These are phyloP conservation scores for Phytophthora citricola DNA, from an alignment of 352 stramenopile genomes.

Conservation along the genomic window DNA sequence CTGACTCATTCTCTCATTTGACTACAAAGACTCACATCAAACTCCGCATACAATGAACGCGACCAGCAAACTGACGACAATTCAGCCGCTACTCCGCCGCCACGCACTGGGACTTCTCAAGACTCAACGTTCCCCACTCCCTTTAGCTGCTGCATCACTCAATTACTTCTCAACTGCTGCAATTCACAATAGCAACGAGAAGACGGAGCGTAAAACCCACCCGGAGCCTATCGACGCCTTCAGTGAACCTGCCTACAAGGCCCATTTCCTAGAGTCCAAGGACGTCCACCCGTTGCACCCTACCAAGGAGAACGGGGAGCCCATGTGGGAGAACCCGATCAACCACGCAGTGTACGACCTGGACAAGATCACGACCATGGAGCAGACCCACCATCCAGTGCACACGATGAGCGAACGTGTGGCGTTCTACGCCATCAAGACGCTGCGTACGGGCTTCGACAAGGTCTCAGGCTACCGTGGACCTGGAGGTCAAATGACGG, in stretches of 20 bases:
- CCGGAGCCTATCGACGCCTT: constrained; percentile 19
- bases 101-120: constrained; percentile 12
- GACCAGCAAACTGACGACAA: constrained; percentile 14
- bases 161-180: constrained; percentile 25
- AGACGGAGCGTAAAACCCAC: neutral
- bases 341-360: constrained; percentile 46
- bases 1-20: constrained; percentile 16
- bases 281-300: constrained; percentile 21
- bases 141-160: neutral
- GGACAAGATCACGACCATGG: constrained; percentile 33
- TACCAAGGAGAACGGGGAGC: constrained; percentile 5
- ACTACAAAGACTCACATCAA: neutral
- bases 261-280: constrained; percentile 39
- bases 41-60: neutral
- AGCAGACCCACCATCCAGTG: constrained; percentile 43
- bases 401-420: constrained; percentile 34
- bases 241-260: constrained; percentile 30
- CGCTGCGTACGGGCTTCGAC: constrained; percentile 58
- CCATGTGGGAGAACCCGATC: constrained; percentile 45
- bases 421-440: constrained; percentile 42
- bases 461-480: constrained; percentile 60
- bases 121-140: constrained; percentile 8
- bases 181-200: neutral
- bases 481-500: constrained; percentile 5
- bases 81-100: constrained; percentile 5